Evolutionary conservation across 768 basidiomycete genomes (phyloP), one percentile per base, ranked within the genome.

Genomic region (Tulasnella sp.): DNA sequence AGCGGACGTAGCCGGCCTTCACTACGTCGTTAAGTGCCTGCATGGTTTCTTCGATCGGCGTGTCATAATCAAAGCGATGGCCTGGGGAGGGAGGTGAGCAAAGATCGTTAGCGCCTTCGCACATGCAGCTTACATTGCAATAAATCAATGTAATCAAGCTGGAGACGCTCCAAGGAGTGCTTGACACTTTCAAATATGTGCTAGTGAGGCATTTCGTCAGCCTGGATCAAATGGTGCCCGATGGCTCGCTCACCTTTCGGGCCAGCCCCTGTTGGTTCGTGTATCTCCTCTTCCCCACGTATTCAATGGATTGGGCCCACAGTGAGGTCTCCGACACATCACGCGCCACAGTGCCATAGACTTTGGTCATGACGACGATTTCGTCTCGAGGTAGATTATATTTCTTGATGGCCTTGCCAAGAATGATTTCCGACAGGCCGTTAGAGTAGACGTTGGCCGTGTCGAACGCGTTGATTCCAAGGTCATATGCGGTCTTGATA

Each of bases 301-400:
- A 37, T 3, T 48, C 76, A 44, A 37, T 37, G 14, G 44, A 37
- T 50, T 48, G 44, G n/a, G 46, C 76, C 12, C 22, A 46, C 20
- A 77, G 44, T 8, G 76, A 72, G 5, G 31, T n/a, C 34, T 34
- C 72, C 41, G 72, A 34, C 31, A 74, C 37, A 28, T 81, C 80
- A 2, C 41, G 31, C 31, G 14, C 72, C 22, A 72, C 72, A 16
- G 72, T n/a, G 22, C 41, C 72, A 14, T 37, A 31, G 48, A 90
- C 91, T 87, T 95, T 95, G 78, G 94, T 94, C 88, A 94, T 89
- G 24, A 95, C 89, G 18, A 95, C 93, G 69, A 94, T 90, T 82
- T 92, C 90, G 22, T 92, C 91, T 2, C 89, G 84, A 0, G 87
- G 87, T 31, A 72, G 41, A 22, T 72, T 72, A n/a, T 72, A 72